Evolutionary conservation across 2,329 filamentous ascomycete genomes (phyloP).

Genomic region (Neonectria coccinea): DNA sequence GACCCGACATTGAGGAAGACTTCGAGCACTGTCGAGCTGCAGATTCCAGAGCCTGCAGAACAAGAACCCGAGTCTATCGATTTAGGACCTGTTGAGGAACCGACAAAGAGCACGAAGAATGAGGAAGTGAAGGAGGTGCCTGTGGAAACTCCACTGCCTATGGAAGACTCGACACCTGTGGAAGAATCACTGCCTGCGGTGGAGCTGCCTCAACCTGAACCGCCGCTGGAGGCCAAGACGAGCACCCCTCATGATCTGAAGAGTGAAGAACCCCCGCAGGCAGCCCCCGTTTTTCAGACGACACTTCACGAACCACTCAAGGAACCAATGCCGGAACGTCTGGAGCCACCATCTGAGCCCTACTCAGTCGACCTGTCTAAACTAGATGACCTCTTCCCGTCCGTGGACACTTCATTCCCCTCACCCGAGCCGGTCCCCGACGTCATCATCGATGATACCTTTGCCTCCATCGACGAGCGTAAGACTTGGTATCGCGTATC

Average conservation of each 20-base stretch:
- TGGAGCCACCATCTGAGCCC: slow-evolving; percentile 30
- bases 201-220: background rate
- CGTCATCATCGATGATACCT: slow-evolving; percentile 63
- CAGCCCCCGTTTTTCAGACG: background rate
- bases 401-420: slow-evolving; percentile 36
- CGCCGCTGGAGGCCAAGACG: background rate
- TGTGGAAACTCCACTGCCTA: background rate
- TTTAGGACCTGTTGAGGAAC: background rate
- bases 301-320: background rate
- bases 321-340: background rate
- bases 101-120: background rate
- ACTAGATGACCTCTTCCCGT: slow-evolving; percentile 51
- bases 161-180: background rate
- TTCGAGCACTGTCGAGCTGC: slow-evolving; percentile 17
- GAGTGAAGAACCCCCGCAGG: background rate
- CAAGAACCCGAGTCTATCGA: slow-evolving; percentile 18
- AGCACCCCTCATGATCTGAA: too few species aligned
- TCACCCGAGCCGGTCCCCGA: slow-evolving; percentile 57
- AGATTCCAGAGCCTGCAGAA: background rate
- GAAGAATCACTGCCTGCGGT: background rate
- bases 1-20: slow-evolving; percentile 35
- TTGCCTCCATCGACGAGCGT: slow-evolving; percentile 67
- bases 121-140: slow-evolving; percentile 5
- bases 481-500: slow-evolving; percentile 75
- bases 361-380: slow-evolving; percentile 51